These are phyloP conservation scores for Laguncularia racemosa DNA, from an alignment of 345 rosid species.

Conservation along the genomic window DNA sequence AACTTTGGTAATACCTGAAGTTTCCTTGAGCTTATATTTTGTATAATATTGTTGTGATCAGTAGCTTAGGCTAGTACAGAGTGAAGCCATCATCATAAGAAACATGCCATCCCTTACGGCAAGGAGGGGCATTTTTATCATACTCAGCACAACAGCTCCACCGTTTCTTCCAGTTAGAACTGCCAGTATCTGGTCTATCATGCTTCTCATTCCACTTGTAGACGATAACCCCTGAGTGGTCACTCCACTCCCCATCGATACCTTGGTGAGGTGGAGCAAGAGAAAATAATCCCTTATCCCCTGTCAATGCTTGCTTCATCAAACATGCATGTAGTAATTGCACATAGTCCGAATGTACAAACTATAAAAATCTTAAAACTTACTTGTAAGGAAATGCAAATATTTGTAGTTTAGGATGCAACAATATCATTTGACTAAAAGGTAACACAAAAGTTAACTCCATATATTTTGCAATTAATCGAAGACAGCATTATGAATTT, in stretches of 20 bases:
- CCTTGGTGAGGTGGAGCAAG: constrained; percentile 64
- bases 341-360: neutral
- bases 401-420: no score
- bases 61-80: constrained; percentile 11
- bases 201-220: constrained; percentile 49
- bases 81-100: constrained; percentile 59
- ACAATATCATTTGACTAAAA: no score
- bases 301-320: constrained; percentile 12
- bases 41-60: no score
- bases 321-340: neutral
- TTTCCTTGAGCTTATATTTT: no score
- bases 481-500: no score
- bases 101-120: constrained; percentile 43
- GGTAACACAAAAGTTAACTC: no score
- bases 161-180: constrained; percentile 43
- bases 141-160: constrained; percentile 54
- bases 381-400: neutral
- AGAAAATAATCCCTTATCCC: constrained; percentile 47
- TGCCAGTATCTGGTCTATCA: constrained; percentile 41
- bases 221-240: constrained; percentile 48
- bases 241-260: constrained; percentile 56
- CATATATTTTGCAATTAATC: no score
- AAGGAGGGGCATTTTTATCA: constrained; percentile 46
- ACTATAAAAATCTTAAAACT: neutral
- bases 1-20: no score